These are phyloP conservation scores for Lentinula boryana DNA, from an alignment of 768 basidiomycete genomes.

Conservation along the genomic window DNA sequence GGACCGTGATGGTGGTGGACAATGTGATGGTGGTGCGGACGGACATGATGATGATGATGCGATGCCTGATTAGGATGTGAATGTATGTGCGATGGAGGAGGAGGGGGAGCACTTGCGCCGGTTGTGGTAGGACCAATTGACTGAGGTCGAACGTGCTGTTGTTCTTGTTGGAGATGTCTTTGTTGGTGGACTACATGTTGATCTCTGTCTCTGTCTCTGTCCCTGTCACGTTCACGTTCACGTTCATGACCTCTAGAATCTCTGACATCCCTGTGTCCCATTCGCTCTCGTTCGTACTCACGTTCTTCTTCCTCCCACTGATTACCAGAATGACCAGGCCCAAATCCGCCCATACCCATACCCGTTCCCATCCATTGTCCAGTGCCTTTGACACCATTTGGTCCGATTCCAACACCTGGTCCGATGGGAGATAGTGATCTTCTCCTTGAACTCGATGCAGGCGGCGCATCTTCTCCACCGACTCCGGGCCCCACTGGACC, in stretches of 20 bases:
- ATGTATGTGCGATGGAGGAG: constrained; percentile 8
- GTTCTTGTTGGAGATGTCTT: constrained; percentile 24
- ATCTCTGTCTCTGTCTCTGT: constrained; percentile 21
- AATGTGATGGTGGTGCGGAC: constrained; percentile 31
- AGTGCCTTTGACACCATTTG: constrained; percentile 7
- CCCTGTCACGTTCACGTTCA: constrained; percentile 16
- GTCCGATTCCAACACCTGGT: constrained; percentile 1
- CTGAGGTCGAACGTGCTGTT: constrained; percentile 23
- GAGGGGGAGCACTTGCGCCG: neutral
- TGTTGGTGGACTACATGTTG: constrained; percentile 27
- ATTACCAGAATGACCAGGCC: neutral
- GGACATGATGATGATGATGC: constrained; percentile 41
- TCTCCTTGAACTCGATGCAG: neutral
- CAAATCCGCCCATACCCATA: constrained; percentile 9
- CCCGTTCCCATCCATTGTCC: constrained; percentile 12
- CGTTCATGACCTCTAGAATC: constrained; percentile 18
- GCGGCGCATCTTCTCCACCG: neutral
- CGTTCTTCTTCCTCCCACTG: constrained; percentile 10
- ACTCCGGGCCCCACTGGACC: neutral
- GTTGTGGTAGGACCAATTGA: constrained; percentile 10
- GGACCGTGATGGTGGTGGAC: constrained; percentile 47
- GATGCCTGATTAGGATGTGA: constrained; percentile 20
- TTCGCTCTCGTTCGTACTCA: constrained; percentile 18
- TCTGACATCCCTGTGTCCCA: constrained; percentile 15
- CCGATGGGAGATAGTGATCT: neutral